Evolutionary conservation across 257 asterid species (phyloP).

Genomic region (Craterostigma plantagineum): DNA sequence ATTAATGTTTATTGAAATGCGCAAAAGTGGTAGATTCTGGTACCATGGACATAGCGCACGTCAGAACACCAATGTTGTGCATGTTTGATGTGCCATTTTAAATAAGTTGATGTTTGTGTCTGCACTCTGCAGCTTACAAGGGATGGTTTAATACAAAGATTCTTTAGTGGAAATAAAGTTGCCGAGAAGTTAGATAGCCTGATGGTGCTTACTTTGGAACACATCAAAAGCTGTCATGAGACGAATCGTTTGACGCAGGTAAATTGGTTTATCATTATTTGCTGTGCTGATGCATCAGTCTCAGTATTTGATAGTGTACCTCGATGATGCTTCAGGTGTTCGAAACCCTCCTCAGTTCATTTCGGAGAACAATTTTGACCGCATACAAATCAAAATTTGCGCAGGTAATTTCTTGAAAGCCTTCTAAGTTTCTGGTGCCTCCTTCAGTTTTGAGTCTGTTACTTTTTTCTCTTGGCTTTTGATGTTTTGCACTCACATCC

Average conservation of each 20-base stretch:
- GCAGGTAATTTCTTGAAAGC: constrained; percentile 51
- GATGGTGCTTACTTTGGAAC: constrained; percentile 65
- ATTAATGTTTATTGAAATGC: too few species aligned
- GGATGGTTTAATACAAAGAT: constrained; percentile 33
- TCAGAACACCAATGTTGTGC: too few species aligned
- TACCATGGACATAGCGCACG: too few species aligned
- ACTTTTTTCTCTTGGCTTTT: neutral
- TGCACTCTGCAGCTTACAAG: constrained; percentile 38
- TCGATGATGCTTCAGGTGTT: constrained; percentile 40
- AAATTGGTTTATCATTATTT: constrained; percentile 9
- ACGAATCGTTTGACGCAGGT: constrained; percentile 51
- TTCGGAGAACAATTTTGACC: constrained; percentile 65
- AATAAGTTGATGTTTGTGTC: constrained; percentile 5
- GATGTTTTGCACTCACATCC: too few species aligned
- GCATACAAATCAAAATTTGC: constrained; percentile 83
- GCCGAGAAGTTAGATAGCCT: constrained; percentile 71
- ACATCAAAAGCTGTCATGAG: constrained; percentile 42
- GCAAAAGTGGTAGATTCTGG: too few species aligned
- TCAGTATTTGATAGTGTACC: constrained; percentile 8
- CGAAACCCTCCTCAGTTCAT: constrained; percentile 64
- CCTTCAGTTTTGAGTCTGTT: neutral
- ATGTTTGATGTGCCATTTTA: neutral
- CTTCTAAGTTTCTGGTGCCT: neutral
- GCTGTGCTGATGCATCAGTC: constrained; percentile 2
- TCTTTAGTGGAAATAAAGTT: constrained; percentile 29